Evolutionary conservation across 2,329 filamentous ascomycete species (phyloP).

Genomic region (Colletotrichum sp.): DNA sequence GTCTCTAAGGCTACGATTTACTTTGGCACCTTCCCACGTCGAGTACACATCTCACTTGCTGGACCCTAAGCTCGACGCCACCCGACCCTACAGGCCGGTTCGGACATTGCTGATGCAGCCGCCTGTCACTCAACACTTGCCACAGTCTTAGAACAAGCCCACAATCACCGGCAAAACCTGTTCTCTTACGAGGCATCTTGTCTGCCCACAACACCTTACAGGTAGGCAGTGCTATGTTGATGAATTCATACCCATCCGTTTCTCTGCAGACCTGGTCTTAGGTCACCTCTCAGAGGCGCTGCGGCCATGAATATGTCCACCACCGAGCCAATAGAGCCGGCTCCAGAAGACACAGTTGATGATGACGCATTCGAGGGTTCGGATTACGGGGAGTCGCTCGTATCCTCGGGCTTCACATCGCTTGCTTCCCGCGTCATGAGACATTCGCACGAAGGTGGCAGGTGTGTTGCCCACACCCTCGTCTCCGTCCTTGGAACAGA

Average conservation of each 20-base stretch:
- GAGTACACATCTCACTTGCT: not conserved
- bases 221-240: not conserved
- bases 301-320: conserved; percentile 9
- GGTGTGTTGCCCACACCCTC: conserved; percentile 3
- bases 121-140: not conserved
- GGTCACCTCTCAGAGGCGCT: not conserved
- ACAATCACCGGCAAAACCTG: not conserved
- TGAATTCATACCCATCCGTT: not conserved
- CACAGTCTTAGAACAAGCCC: not conserved
- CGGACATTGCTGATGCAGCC: not conserved
- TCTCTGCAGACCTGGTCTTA: not conserved
- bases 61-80: not conserved
- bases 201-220: not conserved
- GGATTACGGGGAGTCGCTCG: conserved; percentile 42
- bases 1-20: not conserved
- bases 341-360: conserved; percentile 1
- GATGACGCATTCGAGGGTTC: conserved; percentile 29
- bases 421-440: conserved; percentile 28
- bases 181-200: not conserved
- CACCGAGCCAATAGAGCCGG: conserved; percentile 17
- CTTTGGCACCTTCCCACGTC: not conserved
- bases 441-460: conserved; percentile 21
- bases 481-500: not conserved
- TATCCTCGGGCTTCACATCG: conserved; percentile 45
- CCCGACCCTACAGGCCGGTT: not conserved